Conservation (phyloP, 2,329 filamentous ascomycete species). For the Epichloe festucae region DNA sequence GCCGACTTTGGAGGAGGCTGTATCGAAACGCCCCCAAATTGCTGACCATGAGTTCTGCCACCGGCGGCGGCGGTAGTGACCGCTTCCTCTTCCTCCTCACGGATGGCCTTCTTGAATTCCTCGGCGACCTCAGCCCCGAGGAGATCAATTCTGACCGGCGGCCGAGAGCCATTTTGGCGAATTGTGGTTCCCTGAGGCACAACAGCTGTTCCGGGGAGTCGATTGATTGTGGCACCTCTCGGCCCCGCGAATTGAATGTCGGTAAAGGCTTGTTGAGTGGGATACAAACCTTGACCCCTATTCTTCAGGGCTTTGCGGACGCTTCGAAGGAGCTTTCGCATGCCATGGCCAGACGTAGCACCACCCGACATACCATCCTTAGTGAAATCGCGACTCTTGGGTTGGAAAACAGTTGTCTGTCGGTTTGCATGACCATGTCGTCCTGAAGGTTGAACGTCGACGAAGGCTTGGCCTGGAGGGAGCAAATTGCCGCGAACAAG, state of each 20-base stretch:
- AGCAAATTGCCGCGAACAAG: slow-evolving; percentile 78
- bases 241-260: slow-evolving; percentile 36
- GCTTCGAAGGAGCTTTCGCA: slow-evolving; percentile 77
- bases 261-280: slow-evolving; percentile 33
- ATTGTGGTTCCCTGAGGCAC: slow-evolving; percentile 41
- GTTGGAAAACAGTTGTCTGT: slow-evolving; percentile 40
- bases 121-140: slow-evolving; percentile 68
- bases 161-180: slow-evolving; percentile 29
- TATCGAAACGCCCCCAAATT: slow-evolving; percentile 10
- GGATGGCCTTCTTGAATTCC: slow-evolving; percentile 65
- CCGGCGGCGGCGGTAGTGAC: slow-evolving; percentile 14
- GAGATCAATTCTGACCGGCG: slow-evolving; percentile 61
- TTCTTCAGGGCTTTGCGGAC: slow-evolving; percentile 72
- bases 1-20: slow-evolving; percentile 14
- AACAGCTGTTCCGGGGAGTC: slow-evolving; percentile 45
- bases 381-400: slow-evolving; percentile 23
- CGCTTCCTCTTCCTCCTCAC: slow-evolving; percentile 43
- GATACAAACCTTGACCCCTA: slow-evolving; percentile 29
- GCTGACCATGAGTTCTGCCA: slow-evolving; percentile 12
- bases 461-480: slow-evolving; percentile 69
- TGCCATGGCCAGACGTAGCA: slow-evolving; percentile 57
- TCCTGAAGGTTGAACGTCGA: slow-evolving; percentile 49
- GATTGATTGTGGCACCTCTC: slow-evolving; percentile 41
- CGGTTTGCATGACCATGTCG: slow-evolving; percentile 32
- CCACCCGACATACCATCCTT: slow-evolving; percentile 39